Conservation (phyloP, 441 rosid species). For the Pelargonium fulgidum region DNA sequence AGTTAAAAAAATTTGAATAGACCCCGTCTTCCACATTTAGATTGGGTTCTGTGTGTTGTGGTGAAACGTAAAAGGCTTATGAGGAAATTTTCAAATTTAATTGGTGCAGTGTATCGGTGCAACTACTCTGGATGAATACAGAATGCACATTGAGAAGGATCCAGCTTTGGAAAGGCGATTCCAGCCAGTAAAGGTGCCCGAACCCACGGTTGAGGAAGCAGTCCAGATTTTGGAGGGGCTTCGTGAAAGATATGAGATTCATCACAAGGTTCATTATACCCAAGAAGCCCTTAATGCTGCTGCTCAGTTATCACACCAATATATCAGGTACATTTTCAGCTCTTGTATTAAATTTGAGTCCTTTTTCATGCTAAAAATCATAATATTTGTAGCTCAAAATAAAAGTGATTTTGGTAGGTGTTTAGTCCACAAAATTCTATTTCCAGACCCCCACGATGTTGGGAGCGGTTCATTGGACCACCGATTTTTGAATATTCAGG, state of each 20-base stretch:
- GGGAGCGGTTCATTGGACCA: too few relatives aligned
- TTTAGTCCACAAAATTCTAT: too few relatives aligned
- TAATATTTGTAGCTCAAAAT: not conserved
- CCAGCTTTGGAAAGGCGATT: conserved; percentile 87
- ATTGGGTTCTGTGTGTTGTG: not conserved
- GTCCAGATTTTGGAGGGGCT: conserved; percentile 75
- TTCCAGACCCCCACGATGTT: too few relatives aligned
- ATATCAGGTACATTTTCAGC: conserved; percentile 47
- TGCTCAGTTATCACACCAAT: conserved; percentile 72
- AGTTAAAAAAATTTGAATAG: too few relatives aligned
- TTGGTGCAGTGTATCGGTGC: conserved; percentile 82
- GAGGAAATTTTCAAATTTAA: not conserved
- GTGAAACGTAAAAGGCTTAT: not conserved
- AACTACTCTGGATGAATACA: conserved; percentile 85
- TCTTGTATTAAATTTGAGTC: too few relatives aligned
- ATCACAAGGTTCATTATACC: conserved; percentile 76
- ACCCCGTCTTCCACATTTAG: too few relatives aligned
- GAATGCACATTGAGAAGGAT: conserved; percentile 81
- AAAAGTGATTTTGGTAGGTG: too few relatives aligned
- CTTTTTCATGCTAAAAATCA: too few relatives aligned
- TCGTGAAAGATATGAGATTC: conserved; percentile 79
- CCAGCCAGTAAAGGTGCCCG: conserved; percentile 84
- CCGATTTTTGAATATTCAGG: too few relatives aligned
- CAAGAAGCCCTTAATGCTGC: conserved; percentile 74
- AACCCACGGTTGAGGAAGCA: conserved; percentile 81